Conservation (phyloP, 106 monocot species). For the Acanthochlamys bracteata region DNA sequence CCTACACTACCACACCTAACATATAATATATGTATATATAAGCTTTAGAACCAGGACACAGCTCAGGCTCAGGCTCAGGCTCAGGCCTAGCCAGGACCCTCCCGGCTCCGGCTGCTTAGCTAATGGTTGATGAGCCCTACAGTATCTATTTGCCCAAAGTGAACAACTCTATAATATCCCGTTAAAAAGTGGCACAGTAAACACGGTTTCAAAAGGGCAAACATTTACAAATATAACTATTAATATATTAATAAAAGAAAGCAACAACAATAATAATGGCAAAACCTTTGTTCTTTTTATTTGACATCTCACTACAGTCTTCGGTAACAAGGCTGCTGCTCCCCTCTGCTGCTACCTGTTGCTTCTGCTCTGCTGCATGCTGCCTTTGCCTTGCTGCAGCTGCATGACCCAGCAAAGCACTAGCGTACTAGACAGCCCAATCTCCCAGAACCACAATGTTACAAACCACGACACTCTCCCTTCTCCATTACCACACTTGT, state of each 20-base stretch:
- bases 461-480: not conserved
- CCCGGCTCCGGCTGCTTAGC: conserved; percentile 21
- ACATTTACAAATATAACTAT: not conserved
- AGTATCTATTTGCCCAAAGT: conserved; percentile 3
- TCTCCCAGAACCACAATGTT: too few relatives aligned
- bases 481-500: conserved; percentile 23
- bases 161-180: not conserved
- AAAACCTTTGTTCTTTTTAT: conserved; percentile 45
- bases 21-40: not conserved
- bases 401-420: not conserved
- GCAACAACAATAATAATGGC: conserved; percentile 12
- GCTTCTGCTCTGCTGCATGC: not conserved
- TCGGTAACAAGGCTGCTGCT: conserved; percentile 35
- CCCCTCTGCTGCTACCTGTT: conserved; percentile 13
- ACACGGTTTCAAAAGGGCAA: conserved; percentile 2
- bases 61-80: not conserved
- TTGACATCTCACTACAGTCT: conserved; percentile 43
- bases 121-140: not conserved
- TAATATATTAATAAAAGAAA: not conserved
- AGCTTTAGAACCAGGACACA: too few relatives aligned
- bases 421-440: too few relatives aligned
- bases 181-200: not conserved
- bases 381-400: not conserved
- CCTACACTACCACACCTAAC: not conserved
- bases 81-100: not conserved